Conservation (phyloP, 352 stramenopile species). For the Phytopythium mirpurense region DNA sequence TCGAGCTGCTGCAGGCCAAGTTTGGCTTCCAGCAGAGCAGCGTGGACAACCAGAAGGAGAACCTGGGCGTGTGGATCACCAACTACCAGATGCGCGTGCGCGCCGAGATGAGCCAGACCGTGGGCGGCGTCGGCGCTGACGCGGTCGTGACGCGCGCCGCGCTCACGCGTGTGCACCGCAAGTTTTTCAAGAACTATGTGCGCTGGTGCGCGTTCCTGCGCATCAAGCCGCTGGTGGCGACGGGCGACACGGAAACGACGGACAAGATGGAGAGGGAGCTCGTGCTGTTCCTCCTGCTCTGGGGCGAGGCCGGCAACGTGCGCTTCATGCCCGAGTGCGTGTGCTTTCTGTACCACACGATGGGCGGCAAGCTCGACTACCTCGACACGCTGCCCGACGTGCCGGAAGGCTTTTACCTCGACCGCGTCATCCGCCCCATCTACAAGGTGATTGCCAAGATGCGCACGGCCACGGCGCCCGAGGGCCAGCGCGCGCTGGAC, state of each 20-base stretch:
- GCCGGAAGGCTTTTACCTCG: slow-evolving; percentile 54
- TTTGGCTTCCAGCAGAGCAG: slow-evolving; percentile 78
- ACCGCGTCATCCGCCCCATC: slow-evolving; percentile 64
- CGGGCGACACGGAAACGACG: slow-evolving; percentile 29
- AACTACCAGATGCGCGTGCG: slow-evolving; percentile 79
- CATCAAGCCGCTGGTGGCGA: slow-evolving; percentile 75
- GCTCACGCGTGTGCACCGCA: slow-evolving; percentile 54
- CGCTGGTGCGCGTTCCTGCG: slow-evolving; percentile 94
- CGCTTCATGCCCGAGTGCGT: slow-evolving; percentile 88
- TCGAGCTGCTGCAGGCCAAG: slow-evolving; percentile 73
- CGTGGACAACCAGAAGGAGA: slow-evolving; percentile 82
- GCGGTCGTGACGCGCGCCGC: slow-evolving; percentile 46
- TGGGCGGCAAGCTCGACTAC: slow-evolving; percentile 59
- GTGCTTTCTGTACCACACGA: slow-evolving; percentile 84
- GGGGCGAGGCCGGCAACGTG: slow-evolving; percentile 80
- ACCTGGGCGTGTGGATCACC: slow-evolving; percentile 78
- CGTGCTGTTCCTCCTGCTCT: slow-evolving; percentile 76
- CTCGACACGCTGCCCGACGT: slow-evolving; percentile 49
- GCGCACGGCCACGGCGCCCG: slow-evolving; percentile 34
- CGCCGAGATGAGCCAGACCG: slow-evolving; percentile 19
- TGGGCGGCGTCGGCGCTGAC: slow-evolving; percentile 23
- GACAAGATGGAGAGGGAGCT: slow-evolving; percentile 62
- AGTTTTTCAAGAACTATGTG: slow-evolving; percentile 90
- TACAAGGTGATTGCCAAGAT: slow-evolving; percentile 79
- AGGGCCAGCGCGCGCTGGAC: slow-evolving; percentile 47